phyloP scores from a whole-genome alignment of 2,329 filamentous ascomycete genomes.

The Xylariaceae sp. region DNA sequence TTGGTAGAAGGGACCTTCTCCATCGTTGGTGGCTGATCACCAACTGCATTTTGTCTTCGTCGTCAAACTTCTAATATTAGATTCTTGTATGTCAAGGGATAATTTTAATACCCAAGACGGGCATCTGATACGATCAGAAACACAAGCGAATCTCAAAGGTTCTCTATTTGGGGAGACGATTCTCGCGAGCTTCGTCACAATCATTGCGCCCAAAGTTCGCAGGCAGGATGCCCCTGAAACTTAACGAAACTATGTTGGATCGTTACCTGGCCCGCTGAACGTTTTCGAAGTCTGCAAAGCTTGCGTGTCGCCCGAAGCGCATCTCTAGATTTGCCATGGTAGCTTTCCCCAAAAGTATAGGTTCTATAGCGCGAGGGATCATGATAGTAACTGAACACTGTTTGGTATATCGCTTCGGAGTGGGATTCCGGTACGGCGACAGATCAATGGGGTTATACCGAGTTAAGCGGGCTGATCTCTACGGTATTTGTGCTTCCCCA shows the following conservation, averaged over 20 bases:
- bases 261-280: not conserved
- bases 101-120: constrained; percentile 12
- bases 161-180: constrained; percentile 1
- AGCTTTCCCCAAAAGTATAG: not conserved
- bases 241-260: not conserved
- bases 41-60: not conserved
- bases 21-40: not conserved
- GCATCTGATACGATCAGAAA: not conserved
- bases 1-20: not conserved
- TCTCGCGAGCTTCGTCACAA: not conserved
- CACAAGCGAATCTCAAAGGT: not conserved
- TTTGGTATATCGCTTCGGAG: constrained; percentile 1
- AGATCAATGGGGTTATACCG: not conserved
- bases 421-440: not conserved
- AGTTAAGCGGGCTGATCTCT: not conserved
- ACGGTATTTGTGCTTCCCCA: constrained; percentile 24
- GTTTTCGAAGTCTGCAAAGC: not conserved
- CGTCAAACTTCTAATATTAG: not conserved
- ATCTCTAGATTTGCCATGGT: not conserved
- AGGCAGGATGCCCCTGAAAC: not conserved
- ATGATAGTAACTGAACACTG: not conserved
- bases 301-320: not conserved
- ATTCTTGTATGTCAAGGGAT: constrained; percentile 5
- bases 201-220: not conserved
- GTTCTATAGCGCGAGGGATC: constrained; percentile 5